Base-by-base conservation (phyloP, 306 rosid genomes). In the Crotalaria pallida region DNA sequence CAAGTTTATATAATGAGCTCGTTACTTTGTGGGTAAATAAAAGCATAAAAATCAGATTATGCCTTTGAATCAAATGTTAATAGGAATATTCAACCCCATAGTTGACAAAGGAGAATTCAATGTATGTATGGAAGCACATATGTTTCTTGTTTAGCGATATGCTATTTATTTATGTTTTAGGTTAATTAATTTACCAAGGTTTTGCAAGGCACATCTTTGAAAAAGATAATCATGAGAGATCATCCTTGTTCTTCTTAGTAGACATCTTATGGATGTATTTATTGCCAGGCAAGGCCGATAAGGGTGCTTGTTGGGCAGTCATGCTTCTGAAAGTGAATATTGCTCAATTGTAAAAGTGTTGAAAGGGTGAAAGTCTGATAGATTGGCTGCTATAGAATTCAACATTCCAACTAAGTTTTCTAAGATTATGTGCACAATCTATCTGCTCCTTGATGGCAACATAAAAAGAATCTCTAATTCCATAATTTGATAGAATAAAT, bases 241-340 rank as follows among this genome's bases (percentile, higher is more conserved):
- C 7, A 67, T 49, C 13, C 52, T 40, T 41, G 3, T 24, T 61
- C 24, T 23, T 52, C 48, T 17, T 57, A 57, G 8, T 17, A 13
- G 22, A 16, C 29, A 4, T 55, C 36, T 41, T 26, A 44, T 29
- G 22, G 5, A 22, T 21, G 58, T 31, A 19, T 8, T 40, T 29
- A 48, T 47, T 47, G 29, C 26, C n/a, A 24, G 43, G 31, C 47
- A 31, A 45, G 49, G 23, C 36, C 52, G 0, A 22, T 18, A 21
- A 34, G 69, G 69, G 40, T 59, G 18, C 27, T 59, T 58, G 12
- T 49, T 67, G 24, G 75, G 36, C 50, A 48, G 34, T 27, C 69
- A 41, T 27, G 45, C 45, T n/a, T 71, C 22, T 4, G 36, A 45
- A 58, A 71, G 40, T 59, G 68, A 71, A 16, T 13, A 53, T 11